Conservation (phyloP, 176 grass and related monocot genomes). For the Guadua angustifolia region DNA sequence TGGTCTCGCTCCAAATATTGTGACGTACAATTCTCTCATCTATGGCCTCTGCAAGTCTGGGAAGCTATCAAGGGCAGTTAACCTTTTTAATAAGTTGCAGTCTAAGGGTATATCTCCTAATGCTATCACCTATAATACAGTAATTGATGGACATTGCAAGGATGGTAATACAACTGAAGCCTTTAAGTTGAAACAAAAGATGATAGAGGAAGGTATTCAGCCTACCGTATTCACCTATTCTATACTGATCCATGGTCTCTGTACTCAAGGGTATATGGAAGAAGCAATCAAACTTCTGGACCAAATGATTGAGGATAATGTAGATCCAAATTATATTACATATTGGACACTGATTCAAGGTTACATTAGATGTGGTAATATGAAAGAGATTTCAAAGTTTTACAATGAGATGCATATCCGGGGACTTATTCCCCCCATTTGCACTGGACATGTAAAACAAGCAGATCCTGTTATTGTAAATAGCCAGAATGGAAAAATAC, state of each 20-base stretch:
- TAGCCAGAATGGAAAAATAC: conserved; percentile 28
- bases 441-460: conserved; percentile 33
- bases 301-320: conserved; percentile 89
- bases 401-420: conserved; percentile 84
- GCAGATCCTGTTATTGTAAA: conserved; percentile 36
- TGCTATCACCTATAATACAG: conserved; percentile 80
- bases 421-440: conserved; percentile 58
- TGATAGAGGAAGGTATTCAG: conserved; percentile 73
- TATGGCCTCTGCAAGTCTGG: conserved; percentile 89
- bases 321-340: conserved; percentile 90
- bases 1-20: conserved; percentile 65
- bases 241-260: conserved; percentile 90
- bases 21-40: conserved; percentile 93
- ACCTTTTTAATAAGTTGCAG: conserved; percentile 76
- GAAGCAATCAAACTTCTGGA: conserved; percentile 88
- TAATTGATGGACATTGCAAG: conserved; percentile 86
- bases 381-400: conserved; percentile 75
- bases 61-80: conserved; percentile 70
- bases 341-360: conserved; percentile 81
- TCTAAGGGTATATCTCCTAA: conserved; percentile 67
- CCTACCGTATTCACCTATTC: conserved; percentile 87
- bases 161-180: conserved; percentile 74
- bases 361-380: conserved; percentile 75
- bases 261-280: conserved; percentile 83
- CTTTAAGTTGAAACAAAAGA: conserved; percentile 90